Percentiles rank a stretch among this genome's conserved stretches.
Conservation (phyloP, 345 rosid genomes). For the Aegle marmelos region DNA sequence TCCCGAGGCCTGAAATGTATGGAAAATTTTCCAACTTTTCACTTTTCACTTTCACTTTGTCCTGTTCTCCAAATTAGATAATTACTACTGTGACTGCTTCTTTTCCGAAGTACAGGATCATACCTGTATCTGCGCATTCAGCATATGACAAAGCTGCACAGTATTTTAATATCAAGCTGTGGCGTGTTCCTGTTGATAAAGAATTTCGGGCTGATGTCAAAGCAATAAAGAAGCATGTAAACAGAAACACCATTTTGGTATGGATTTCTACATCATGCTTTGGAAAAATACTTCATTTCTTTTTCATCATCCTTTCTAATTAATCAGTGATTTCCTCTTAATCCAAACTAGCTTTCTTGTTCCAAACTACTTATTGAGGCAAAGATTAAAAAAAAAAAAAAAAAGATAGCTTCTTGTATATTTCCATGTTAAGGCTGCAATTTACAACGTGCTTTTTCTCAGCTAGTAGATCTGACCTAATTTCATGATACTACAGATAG, state of each 20-base stretch:
- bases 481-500: constrained; percentile 58
- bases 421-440: constrained; percentile 5
- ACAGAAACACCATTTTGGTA: constrained; percentile 88
- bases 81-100: constrained; percentile 15
- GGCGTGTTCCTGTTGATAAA: constrained; percentile 85
- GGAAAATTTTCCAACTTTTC: not conserved
- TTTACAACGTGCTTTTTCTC: not conserved
- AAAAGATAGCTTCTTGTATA: not conserved
- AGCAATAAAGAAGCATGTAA: constrained; percentile 59
- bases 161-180: constrained; percentile 87
- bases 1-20: constrained; percentile 87
- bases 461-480: constrained; percentile 12
- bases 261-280: constrained; percentile 8
- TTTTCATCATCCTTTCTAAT: not conserved
- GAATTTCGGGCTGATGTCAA: constrained; percentile 83
- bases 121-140: constrained; percentile 93
- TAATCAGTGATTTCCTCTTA: not conserved
- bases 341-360: not conserved
- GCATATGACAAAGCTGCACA: constrained; percentile 98
- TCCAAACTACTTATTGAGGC: not conserved
- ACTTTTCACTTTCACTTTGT: not conserved
- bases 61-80: constrained; percentile 5
- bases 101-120: constrained; percentile 56
- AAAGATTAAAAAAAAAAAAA: too few relatives aligned
- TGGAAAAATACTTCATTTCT: not conserved